Percentiles rank a stretch among this genome's conserved stretches.
These are phyloP conservation scores for Arthromyces matolae DNA, from an alignment of 768 basidiomycete species.

Conservation along the genomic window DNA sequence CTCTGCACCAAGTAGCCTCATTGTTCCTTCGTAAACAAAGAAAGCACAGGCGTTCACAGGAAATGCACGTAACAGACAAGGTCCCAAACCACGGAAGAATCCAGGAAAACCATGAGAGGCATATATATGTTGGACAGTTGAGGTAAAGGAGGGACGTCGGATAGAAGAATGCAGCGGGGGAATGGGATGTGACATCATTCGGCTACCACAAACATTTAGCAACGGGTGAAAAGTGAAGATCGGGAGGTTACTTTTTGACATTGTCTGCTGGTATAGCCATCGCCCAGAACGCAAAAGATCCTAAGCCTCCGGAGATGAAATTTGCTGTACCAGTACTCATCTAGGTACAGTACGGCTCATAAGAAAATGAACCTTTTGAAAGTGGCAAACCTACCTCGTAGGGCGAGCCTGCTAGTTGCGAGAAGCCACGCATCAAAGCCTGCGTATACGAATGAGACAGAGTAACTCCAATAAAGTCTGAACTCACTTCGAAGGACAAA, in stretches of 20 bases:
- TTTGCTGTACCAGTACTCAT: slow-evolving; percentile 59
- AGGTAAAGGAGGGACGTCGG: slow-evolving; percentile 40
- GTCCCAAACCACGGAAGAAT: slow-evolving; percentile 64
- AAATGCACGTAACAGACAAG: slow-evolving; percentile 68
- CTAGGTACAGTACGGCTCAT: slow-evolving; percentile 28
- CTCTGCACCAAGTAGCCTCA: slow-evolving; percentile 63
- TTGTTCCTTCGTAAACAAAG: slow-evolving; percentile 74
- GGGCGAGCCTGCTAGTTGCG: slow-evolving; percentile 50
- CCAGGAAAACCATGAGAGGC: slow-evolving; percentile 48
- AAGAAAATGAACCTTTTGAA: background rate
- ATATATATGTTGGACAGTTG: slow-evolving; percentile 52
- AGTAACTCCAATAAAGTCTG: no score
- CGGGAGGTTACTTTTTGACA: slow-evolving; percentile 64
- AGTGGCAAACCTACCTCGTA: slow-evolving; percentile 45
- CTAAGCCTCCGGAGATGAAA: slow-evolving; percentile 63
- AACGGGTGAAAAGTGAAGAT: slow-evolving; percentile 4
- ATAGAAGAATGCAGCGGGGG: slow-evolving; percentile 38
- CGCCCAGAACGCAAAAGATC: slow-evolving; percentile 61
- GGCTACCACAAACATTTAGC: slow-evolving; percentile 34
- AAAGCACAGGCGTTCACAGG: slow-evolving; percentile 77
- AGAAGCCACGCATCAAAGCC: slow-evolving; percentile 60
- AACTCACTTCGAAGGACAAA: slow-evolving; percentile 58
- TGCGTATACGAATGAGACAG: slow-evolving; percentile 26
- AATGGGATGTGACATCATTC: slow-evolving; percentile 61
- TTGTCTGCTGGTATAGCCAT: slow-evolving; percentile 77